Evolutionary conservation across 2,329 filamentous ascomycete species (phyloP), one percentile per base, ranked within the genome.

Genomic region (Monosporascus sp.): DNA sequence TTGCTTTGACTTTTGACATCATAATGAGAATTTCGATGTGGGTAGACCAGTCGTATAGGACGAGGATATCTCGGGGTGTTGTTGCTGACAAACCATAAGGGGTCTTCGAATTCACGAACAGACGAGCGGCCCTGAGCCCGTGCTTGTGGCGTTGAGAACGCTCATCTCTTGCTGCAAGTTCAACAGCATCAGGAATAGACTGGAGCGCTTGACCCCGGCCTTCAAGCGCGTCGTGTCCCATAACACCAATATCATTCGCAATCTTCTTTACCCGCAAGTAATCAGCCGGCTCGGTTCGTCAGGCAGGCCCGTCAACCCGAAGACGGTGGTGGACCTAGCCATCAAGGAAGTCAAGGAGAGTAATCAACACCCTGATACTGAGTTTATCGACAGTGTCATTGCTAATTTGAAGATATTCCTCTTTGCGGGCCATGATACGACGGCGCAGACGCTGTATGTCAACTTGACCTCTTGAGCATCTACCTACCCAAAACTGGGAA

Each of bases 1-100:
- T 60, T 1, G 43, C 24, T 36, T 34, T 60, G 3, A 60, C 51
- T 1, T 59, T 56, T 19, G 56, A 61, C 37, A 52, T 62, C 7
- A 62, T 62, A 19, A 49, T 49, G 41, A 44, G 53, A 36, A 16
- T 48, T 11, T 36, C 53, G 2, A 14, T 59, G 60, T 60, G 48
- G 56, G 59, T 56, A 22, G 22, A 16, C 34, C 7, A 37, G 16
- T 37, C 16, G 7, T 37, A 7, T 16, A 16, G 34, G 7, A 7
- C 34, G 7, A 26, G 47, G 9, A 20, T 17, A 3, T n/a, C n/a
- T n/a, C n/a, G n/a, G n/a, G n/a, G 31, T n/a, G 20, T 50, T 22
- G 46, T 14, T 8, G 20, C 24, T 20, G 8, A 36, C 16, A 17
- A 17, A 36, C 22, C 26, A 20, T 27, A 22, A 54, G 54, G 38